Evolutionary conservation across 2,329 filamentous ascomycete species (phyloP).

Genomic region (Corinectria fuckeliana): DNA sequence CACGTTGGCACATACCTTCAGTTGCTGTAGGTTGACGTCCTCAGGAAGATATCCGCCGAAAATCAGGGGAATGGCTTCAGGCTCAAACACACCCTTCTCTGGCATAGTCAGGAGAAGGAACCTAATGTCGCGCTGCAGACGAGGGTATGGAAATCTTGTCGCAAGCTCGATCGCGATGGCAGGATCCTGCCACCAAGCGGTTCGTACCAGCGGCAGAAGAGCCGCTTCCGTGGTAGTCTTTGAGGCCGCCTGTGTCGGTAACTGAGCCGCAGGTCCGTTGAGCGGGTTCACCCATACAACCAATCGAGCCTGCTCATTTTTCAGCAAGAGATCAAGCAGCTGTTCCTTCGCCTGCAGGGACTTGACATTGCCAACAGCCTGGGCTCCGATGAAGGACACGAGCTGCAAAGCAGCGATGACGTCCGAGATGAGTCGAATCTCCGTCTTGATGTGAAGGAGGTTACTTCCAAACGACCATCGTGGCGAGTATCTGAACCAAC

Average conservation of each 20-base stretch:
- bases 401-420: slow-evolving; percentile 71
- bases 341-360: slow-evolving; percentile 81
- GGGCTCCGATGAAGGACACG: slow-evolving; percentile 65
- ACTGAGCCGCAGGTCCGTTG: slow-evolving; percentile 56
- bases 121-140: slow-evolving; percentile 77
- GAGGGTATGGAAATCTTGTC: slow-evolving; percentile 77
- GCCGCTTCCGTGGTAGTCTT: slow-evolving; percentile 52
- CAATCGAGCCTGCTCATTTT: slow-evolving; percentile 83
- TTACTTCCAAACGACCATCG: slow-evolving; percentile 97
- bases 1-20: slow-evolving; percentile 66
- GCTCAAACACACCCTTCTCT: slow-evolving; percentile 79
- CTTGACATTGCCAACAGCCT: slow-evolving; percentile 61
- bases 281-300: slow-evolving; percentile 90
- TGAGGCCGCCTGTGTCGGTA: slow-evolving; percentile 48
- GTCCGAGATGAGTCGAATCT: slow-evolving; percentile 81
- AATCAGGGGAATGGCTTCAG: slow-evolving; percentile 83
- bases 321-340: slow-evolving; percentile 79
- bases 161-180: slow-evolving; percentile 86
- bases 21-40: slow-evolving; percentile 79
- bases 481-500: slow-evolving; percentile 85
- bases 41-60: slow-evolving; percentile 77
- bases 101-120: slow-evolving; percentile 83
- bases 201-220: slow-evolving; percentile 70
- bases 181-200: slow-evolving; percentile 87
- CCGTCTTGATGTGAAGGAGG: slow-evolving; percentile 89